A percentile compares a stretch with the other conserved stretches of the same genome.
Evolutionary conservation across 345 rosid genomes (phyloP).

Genomic region (Ricinus communis): DNA sequence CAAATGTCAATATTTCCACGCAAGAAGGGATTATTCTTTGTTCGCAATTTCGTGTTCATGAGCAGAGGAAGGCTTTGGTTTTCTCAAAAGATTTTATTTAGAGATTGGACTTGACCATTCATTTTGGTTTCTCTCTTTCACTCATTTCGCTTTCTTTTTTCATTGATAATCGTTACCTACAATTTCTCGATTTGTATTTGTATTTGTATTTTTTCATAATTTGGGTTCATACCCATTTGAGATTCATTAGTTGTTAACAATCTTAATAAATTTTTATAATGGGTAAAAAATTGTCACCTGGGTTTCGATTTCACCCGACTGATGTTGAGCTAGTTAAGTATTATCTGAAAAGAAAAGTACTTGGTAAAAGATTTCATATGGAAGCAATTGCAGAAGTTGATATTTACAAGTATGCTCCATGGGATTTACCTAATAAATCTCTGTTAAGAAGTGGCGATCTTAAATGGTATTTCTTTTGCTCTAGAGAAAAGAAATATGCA

Average conservation of each 20-base stretch:
- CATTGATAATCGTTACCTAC: no score
- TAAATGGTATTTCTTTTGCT: constrained; percentile 85
- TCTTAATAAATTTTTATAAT: constrained; percentile 11
- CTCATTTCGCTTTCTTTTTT: no score
- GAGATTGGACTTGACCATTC: constrained; percentile 66
- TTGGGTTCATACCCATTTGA: no score
- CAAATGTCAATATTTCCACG: constrained; percentile 46
- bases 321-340: constrained; percentile 68
- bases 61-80: constrained; percentile 72
- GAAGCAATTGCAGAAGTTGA: constrained; percentile 58
- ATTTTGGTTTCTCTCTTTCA: no score
- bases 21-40: constrained; percentile 32
- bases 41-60: constrained; percentile 60
- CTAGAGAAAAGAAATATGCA: constrained; percentile 56
- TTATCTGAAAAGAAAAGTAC: constrained; percentile 64
- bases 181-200: no score
- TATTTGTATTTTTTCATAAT: no score
- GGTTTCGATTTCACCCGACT: constrained; percentile 82
- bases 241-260: constrained; percentile 8
- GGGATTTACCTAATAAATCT: constrained; percentile 57
- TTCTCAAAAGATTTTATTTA: constrained; percentile 48
- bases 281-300: constrained; percentile 55
- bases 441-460: constrained; percentile 47
- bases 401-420: constrained; percentile 65
- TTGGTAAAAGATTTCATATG: constrained; percentile 38